Base-by-base conservation (phyloP, 1,284 basidiomycete genomes). In the Naganishia albida region DNA sequence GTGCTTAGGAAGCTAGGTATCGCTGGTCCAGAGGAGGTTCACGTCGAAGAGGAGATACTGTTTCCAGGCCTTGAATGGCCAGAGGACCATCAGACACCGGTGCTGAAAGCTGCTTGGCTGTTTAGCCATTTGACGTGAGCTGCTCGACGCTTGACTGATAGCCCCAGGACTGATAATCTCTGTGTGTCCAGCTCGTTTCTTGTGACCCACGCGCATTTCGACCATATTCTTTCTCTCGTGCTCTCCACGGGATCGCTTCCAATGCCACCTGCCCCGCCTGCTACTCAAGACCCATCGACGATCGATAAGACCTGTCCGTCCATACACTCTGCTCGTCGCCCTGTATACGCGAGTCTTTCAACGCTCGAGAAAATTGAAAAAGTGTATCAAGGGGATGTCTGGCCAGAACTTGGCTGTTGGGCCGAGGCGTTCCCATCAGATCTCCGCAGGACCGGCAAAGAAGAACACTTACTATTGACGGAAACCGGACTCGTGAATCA, bases 141-240 rank as follows among this genome's bases (percentile, higher is more conserved):
- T 2, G 2, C n/a, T 10, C 34, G 6, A 34, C 10, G 4, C 34
- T 46, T 16, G 25, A 13, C 12, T 40, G 13, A 34, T 7, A 20
- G 16, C 3, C n/a, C 23, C 34, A 39, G 3, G 38, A n/a, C 46
- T 16, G 10, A 60, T 67, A 52, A 68, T 8, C 7, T 50, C 26
- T 25, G 10, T 34, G 6, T 39, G 34, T 3, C 12, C 7, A 79
- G 78, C 38, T 78, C 75, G 62, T 78, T 78, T 67, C 72, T 80
- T 56, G 71, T 80, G 56, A 78, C 77, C 2, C 78, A 80, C 55
- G 77, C 78, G 0, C 78, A 80, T 65, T 67, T 80, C 42, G 78
- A 80, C 59, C 78, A 80, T 62, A 72, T 68, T 23, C 67, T 71
- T 20, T 76, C 76, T 1, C 70, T 80, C 44, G 75, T 78, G 68